These are phyloP conservation scores for Hordeum pubiflorum DNA, from an alignment of 202 grass and related monocot species.

Conservation along the genomic window DNA sequence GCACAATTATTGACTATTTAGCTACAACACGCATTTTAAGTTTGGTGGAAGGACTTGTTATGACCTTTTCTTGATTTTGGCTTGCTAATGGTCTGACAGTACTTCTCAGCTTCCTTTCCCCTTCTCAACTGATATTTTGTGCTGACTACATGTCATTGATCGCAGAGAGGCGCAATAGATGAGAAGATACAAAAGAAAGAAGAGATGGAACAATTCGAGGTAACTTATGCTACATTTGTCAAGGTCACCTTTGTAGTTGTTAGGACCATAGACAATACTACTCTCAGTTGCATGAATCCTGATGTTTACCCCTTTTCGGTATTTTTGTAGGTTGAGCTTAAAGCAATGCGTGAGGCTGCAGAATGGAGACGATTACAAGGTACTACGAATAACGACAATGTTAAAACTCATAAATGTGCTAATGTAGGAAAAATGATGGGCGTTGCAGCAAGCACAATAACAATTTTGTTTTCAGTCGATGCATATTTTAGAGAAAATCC, in stretches of 20 bases:
- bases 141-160: slow-evolving; percentile 10
- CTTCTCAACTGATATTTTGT: background rate
- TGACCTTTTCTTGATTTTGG: background rate
- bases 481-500: background rate
- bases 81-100: background rate
- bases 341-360: slow-evolving; percentile 79
- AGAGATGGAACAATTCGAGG: slow-evolving; percentile 91
- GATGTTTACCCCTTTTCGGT: slow-evolving; percentile 6
- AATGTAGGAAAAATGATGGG: background rate
- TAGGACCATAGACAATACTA: background rate
- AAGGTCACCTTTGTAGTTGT: background rate
- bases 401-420: background rate
- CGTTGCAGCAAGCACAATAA: background rate
- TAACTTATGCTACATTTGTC: slow-evolving; percentile 21
- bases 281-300: background rate
- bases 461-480: background rate
- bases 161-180: slow-evolving; percentile 76
- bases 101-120: background rate
- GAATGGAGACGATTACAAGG: slow-evolving; percentile 94
- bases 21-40: background rate
- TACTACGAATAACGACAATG: background rate
- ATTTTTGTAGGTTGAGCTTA: slow-evolving; percentile 65
- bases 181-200: slow-evolving; percentile 92
- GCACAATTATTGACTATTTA: too few relatives aligned
- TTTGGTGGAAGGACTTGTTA: background rate